Evolutionary conservation across 345 rosid species (phyloP).

Genomic region (Pistacia integerrima): DNA sequence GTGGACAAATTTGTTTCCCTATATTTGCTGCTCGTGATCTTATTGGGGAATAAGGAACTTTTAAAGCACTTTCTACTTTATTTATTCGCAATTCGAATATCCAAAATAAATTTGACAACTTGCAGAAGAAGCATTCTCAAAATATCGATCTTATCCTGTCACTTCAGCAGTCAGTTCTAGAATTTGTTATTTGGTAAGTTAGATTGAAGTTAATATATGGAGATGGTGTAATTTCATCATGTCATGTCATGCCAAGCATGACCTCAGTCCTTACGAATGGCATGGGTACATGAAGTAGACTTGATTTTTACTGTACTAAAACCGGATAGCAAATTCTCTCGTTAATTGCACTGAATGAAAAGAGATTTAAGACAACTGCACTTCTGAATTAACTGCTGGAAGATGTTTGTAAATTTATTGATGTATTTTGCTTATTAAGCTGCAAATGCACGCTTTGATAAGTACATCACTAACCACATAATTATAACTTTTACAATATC

Average conservation of each 20-base stretch:
- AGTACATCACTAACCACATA: too few species aligned
- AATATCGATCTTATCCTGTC: background rate
- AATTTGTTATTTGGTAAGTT: background rate
- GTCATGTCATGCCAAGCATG: background rate
- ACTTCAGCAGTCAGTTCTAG: background rate
- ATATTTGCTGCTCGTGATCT: background rate
- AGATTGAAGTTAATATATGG: background rate
- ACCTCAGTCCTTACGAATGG: background rate
- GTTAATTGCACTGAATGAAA: too few species aligned
- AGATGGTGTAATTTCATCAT: background rate
- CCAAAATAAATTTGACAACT: background rate
- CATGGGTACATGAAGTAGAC: background rate
- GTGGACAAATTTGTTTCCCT: background rate
- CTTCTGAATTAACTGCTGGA: too few species aligned
- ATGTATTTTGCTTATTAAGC: too few species aligned
- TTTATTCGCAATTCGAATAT: background rate
- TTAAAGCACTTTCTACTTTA: background rate
- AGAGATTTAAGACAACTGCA: too few species aligned
- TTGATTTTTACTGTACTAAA: too few species aligned
- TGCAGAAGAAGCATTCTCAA: background rate
- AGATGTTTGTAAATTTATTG: too few species aligned
- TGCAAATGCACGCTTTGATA: too few species aligned
- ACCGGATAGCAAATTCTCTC: too few species aligned
- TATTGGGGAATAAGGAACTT: conserved; percentile 10
- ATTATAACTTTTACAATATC: too few species aligned